Base-by-base conservation (phyloP, 352 stramenopile species). In the Synura sp. region DNA sequence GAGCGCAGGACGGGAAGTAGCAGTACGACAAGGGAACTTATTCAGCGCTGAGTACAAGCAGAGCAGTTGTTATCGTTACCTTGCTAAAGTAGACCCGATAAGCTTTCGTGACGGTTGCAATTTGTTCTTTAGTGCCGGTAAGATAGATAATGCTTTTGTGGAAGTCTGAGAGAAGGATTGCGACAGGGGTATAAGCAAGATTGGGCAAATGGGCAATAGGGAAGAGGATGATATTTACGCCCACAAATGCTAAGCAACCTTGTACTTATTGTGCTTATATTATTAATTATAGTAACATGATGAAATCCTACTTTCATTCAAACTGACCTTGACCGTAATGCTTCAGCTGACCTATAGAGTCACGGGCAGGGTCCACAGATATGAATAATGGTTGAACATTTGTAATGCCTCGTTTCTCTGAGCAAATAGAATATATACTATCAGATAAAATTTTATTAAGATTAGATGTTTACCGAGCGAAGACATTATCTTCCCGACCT, bases 11-110 rank as follows among this genome's bases (percentile, higher is more conserved):
- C n/a, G n/a, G n/a, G n/a, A n/a, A n/a, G n/a, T n/a, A n/a, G n/a
- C n/a, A n/a, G n/a, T n/a, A n/a, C n/a, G n/a, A n/a, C n/a, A n/a
- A n/a, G n/a, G n/a, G n/a, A n/a, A n/a, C n/a, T n/a, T n/a, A n/a
- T n/a, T n/a, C n/a, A n/a, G n/a, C 25, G 32, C n/a, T 15, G 35
- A 32, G 14, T 34, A 36, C 17, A 4, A 29, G 3, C 17, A 1
- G 31, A 25, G 0, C 5, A 5, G 31, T 12, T 84, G 92, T 82
- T 95, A 90, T 77, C 93, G 88, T 22, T 7, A 90, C 95, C 84
- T 99, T 98, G 79, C 88, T 96, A 79, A 98, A 97, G 87, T 99
- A 99, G 3, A 99, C 96, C 77, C 96, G 91, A 85, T 98, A 99
- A 36, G 95, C 93, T 81, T 98, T 98, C 63, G 94, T 91, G 84